Evolutionary conservation across 2,329 filamentous ascomycete genomes (phyloP).

Genomic region (Diaporthe destruens): DNA sequence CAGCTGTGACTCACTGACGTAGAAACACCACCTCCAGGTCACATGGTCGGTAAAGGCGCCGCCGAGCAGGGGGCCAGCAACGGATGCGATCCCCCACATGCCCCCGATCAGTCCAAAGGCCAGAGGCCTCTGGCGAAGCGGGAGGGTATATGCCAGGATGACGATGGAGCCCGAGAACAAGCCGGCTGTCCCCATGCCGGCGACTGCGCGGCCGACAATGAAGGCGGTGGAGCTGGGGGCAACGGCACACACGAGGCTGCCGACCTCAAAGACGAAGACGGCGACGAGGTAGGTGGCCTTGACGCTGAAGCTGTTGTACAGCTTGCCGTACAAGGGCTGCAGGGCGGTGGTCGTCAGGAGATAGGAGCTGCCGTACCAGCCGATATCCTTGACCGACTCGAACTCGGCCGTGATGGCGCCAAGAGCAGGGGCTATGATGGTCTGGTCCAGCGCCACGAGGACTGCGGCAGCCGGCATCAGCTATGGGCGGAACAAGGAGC

Average conservation of each 20-base stretch:
- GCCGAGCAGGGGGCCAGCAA: slow-evolving; percentile 64
- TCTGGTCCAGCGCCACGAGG: slow-evolving; percentile 64
- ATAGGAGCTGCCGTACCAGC: slow-evolving; percentile 66
- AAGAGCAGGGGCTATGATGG: slow-evolving; percentile 65
- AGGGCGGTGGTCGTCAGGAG: slow-evolving; percentile 63
- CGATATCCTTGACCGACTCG: slow-evolving; percentile 60
- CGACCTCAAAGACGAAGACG: slow-evolving; percentile 51
- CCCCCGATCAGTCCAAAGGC: slow-evolving; percentile 67
- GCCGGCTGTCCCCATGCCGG: slow-evolving; percentile 64
- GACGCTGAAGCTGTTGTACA: slow-evolving; percentile 64
- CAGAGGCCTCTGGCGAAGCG: slow-evolving; percentile 65
- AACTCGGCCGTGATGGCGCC: slow-evolving; percentile 64
- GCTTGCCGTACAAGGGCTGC: slow-evolving; percentile 62
- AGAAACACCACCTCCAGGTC: slow-evolving; percentile 68
- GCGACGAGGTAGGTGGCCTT: slow-evolving; percentile 59
- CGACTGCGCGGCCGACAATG: slow-evolving; percentile 65
- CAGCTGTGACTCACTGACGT: slow-evolving; percentile 45
- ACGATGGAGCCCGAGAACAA: slow-evolving; percentile 64
- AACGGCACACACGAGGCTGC: slow-evolving; percentile 55
- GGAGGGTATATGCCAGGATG: slow-evolving; percentile 62
- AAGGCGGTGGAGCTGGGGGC: slow-evolving; percentile 61
- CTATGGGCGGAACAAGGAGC: not conserved
- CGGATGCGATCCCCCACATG: slow-evolving; percentile 65
- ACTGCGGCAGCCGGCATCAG: slow-evolving; percentile 48
- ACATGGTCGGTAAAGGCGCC: slow-evolving; percentile 63